Evolutionary conservation across 106 monocot genomes (phyloP), one percentile per base, ranked within the genome.

Genomic region (Posidonia australis): DNA sequence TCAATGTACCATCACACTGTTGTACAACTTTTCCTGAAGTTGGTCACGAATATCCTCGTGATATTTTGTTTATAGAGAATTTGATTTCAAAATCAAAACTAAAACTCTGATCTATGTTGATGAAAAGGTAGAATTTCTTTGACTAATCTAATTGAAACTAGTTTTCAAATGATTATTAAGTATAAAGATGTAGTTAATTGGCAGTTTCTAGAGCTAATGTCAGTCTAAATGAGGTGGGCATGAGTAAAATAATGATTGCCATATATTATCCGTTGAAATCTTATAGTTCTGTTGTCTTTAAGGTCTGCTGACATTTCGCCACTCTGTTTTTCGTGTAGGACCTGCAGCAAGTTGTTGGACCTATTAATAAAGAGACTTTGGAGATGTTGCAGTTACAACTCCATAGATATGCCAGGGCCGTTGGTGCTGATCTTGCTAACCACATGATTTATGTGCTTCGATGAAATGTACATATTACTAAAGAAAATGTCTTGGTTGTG

Each of bases 311-410:
- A 31, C 14, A 10, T 32, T 19, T 20, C 27, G 30, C 13, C 49
- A 49, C 49, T 25, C 23, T n/a, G n/a, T 65, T 62, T 41, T 36
- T 69, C 16, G 26, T 16, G 28, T n/a, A 70, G 70, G 60, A 70
- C 25, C 45, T 70, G 36, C 44, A 60, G 30, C 10, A 28, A 5
- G 17, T 59, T 2, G 24, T 48, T 27, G 28, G 70, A 16, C 13
- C 59, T 46, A 28, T 59, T 19, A 25, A 3, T 0, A 26, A 21
- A 44, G 29, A 30, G 18, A 60, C 16, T 17, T 19, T 60, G 60
- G 59, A 26, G 3, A 5, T 26, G 18, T 60, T 70, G 46, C 29
- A 70, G 60, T 44, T 10, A 12, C 70, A 60, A 26, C 45, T 70
- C 44, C 70, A 13, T 46, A 28, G 60, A 46, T 70, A 70, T 59